Base-by-base conservation (phyloP, 331 rosid genomes). In the Cydonia oblonga region DNA sequence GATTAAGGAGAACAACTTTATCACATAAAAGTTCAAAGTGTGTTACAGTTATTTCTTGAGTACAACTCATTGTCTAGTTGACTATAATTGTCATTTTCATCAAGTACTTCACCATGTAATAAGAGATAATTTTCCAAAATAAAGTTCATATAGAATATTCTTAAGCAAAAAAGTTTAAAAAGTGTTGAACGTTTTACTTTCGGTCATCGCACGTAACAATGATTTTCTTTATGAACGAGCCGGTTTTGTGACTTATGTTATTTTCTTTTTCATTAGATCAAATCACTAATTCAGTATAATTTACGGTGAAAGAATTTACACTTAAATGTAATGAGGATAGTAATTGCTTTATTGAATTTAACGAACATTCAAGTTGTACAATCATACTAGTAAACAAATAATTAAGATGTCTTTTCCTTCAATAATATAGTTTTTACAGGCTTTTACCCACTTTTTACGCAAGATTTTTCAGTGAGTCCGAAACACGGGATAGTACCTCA, bases 401-500 rank as follows among this genome's bases (percentile, higher is more conserved):
- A 49, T 49, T 49, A 49, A 16, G 20, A 49, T 6, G 54, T 2
- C 20, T 15, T 49, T 49, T 49, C 54, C 54, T 9, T 38, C 42
- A 38, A 38, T 38, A 38, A 9, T 38, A 38, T 2, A 38, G 2
- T 38, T 38, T 38, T 38, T 4, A 38, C 4, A 10, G 42, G 14
- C 14, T 38, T 38, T 38, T 38, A 38, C 44, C 44, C 44, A 38
- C 44, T 35, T 35, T 35, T 11, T 2, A 35, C 42, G 12, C 0
- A 1, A 9, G 42, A 2, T 35, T 35, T 35, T 35, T 35, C 12
- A 35, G 0, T 35, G 42, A 35, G 12, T 35, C 4, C 4, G 42
- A 35, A 35, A 35, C 42, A 35, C 42, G 1, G 0, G 42, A 9
- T 9, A 35, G 0, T 35, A 9, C 42, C 1, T 0, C 1, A 35